Percentiles rank a stretch among this genome's conserved stretches.
Evolutionary conservation across 106 monocot species (phyloP).

Genomic region (Apostasia shenzhenica): DNA sequence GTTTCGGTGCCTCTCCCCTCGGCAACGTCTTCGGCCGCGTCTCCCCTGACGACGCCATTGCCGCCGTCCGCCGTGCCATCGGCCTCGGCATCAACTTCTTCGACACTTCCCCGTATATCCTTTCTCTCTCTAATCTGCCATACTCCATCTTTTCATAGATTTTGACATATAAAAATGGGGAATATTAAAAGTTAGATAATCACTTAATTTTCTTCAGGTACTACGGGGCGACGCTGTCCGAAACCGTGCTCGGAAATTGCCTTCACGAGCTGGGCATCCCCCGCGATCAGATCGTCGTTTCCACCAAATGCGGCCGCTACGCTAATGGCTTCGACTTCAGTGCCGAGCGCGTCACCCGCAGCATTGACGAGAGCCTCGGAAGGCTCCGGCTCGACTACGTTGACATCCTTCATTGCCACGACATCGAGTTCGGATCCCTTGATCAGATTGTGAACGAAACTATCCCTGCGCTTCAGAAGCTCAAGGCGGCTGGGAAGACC

Average conservation of each 20-base stretch:
- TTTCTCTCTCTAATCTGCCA: no score
- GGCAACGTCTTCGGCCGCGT: constrained; percentile 86
- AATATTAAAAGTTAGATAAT: not conserved
- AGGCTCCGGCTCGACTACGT: constrained; percentile 73
- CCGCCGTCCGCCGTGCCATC: constrained; percentile 69
- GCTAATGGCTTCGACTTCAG: constrained; percentile 80
- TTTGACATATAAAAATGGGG: no score
- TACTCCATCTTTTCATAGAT: not conserved
- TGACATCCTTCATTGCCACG: constrained; percentile 88
- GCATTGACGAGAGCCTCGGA: constrained; percentile 76
- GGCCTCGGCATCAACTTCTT: constrained; percentile 89
- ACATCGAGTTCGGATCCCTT: constrained; percentile 83
- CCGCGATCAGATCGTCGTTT: constrained; percentile 45
- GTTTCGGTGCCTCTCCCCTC: constrained; percentile 92
- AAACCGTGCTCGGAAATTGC: constrained; percentile 70
- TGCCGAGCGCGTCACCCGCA: constrained; percentile 65
- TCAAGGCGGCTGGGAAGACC: constrained; percentile 60
- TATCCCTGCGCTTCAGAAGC: constrained; percentile 70
- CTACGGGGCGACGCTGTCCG: constrained; percentile 83
- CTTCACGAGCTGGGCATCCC: constrained; percentile 38
- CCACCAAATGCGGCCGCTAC: constrained; percentile 83
- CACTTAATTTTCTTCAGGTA: constrained; percentile 25
- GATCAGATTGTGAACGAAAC: constrained; percentile 95
- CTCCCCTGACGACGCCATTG: constrained; percentile 53
- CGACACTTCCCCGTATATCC: constrained; percentile 77